Percentiles rank a stretch among this genome's conserved stretches.
Evolutionary conservation across 768 basidiomycete species (phyloP).

Genomic region (Naganishia friedmannii): DNA sequence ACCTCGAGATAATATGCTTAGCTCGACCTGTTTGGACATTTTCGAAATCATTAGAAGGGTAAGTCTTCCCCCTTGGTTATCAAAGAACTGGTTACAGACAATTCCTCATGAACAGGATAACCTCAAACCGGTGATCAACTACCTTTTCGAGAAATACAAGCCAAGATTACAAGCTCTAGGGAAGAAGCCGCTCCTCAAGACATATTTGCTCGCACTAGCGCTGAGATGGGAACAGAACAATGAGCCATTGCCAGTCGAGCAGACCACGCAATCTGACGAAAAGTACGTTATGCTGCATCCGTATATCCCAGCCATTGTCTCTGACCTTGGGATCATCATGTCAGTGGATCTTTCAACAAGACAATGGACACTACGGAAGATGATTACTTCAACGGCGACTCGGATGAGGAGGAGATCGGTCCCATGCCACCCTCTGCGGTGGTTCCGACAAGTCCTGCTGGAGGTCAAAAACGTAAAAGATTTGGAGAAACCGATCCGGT

Average conservation of each 20-base stretch:
- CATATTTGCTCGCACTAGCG: conserved; percentile 42
- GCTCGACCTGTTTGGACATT: conserved; percentile 91
- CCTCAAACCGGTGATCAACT: conserved; percentile 75
- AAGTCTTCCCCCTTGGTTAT: conserved; percentile 37
- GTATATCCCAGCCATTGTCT: not conserved
- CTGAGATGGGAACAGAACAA: conserved; percentile 80
- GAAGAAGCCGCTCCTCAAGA: conserved; percentile 65
- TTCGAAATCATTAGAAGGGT: conserved; percentile 89
- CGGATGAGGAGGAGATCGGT: conserved; percentile 62
- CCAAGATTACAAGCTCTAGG: conserved; percentile 65
- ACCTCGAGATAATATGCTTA: conserved; percentile 82
- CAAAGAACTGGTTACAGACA: not conserved
- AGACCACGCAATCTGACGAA: conserved; percentile 57
- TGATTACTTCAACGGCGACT: conserved; percentile 85
- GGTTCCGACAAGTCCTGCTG: conserved; percentile 26
- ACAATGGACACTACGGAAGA: conserved; percentile 76
- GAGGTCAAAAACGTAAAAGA: conserved; percentile 40
- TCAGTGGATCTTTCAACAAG: conserved; percentile 40
- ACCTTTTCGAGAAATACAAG: conserved; percentile 76
- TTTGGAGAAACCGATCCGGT: conserved; percentile 13
- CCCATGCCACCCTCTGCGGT: conserved; percentile 33
- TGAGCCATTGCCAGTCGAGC: conserved; percentile 57
- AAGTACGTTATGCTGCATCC: not conserved
- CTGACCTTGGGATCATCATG: not conserved
- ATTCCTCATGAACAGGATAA: conserved; percentile 63